phyloP scores from a whole-genome alignment of 2,329 filamentous ascomycete genomes.

The Xylaria sp. region DNA sequence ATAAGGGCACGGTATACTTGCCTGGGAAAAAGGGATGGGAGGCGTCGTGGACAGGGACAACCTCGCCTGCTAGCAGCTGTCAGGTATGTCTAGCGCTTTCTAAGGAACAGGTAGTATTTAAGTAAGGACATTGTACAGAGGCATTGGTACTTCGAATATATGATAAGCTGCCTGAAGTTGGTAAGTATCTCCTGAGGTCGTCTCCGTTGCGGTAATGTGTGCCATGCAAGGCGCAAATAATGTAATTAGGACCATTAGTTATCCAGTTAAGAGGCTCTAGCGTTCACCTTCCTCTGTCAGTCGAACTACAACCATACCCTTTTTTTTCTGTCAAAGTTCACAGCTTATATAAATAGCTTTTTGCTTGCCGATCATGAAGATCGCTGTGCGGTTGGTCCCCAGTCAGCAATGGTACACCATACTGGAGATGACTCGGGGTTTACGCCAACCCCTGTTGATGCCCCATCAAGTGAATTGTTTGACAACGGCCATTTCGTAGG shows the following conservation, averaged over 20 bases:
- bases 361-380: slow-evolving; percentile 1
- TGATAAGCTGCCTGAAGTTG: neutral
- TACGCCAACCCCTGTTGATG: neutral
- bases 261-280: neutral
- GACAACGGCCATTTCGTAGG: neutral
- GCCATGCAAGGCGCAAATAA: neutral
- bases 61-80: neutral
- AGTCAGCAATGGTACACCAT: slow-evolving; percentile 1
- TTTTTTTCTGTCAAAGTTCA: slow-evolving; percentile 16
- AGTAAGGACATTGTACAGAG: neutral
- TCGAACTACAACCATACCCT: neutral
- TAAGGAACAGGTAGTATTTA: neutral
- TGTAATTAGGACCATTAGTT: neutral
- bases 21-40: neutral
- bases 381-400: slow-evolving; percentile 3
- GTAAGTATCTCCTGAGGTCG: neutral
- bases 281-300: too few relatives aligned
- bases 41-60: neutral
- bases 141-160: neutral
- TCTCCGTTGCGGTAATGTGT: neutral
- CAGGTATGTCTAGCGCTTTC: neutral
- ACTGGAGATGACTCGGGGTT: slow-evolving; percentile 13
- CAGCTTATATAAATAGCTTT: slow-evolving; percentile 14
- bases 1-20: neutral
- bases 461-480: slow-evolving; percentile 3